Evolutionary conservation across 352 stramenopile genomes (phyloP), one percentile per base, ranked within the genome.

Genomic region (Phytophthora ohioensis): DNA sequence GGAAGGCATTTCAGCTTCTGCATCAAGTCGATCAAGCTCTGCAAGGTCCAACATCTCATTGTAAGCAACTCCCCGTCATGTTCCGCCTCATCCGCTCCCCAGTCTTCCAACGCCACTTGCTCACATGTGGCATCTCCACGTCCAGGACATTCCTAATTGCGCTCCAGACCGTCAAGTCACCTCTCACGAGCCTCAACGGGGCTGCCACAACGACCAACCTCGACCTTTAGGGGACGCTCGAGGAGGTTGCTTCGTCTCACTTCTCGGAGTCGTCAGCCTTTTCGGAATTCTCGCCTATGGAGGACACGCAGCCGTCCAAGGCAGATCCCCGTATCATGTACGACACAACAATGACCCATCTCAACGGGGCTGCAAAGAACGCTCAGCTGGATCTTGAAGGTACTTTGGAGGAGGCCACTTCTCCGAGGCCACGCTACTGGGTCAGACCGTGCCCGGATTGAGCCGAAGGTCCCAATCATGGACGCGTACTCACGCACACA

Each of bases 191-290:
- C 34, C 61, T 75, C 15, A 79, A 75, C 46, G 49, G 57, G 27
- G 74, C 75, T 30, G 69, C 69, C 12, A 38, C 54, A 7, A 61
- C 45, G 36, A 59, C 75, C 17, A 48, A 78, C 35, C 57, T 85
- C 4, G 35, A 71, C 3, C 56, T 85, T 4, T 65, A 84, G 49
- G 56, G 73, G 4, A 73, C 78, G 13, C 61, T 91, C 12, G 77
- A 91, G 43, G 82, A 83, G 34, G 67, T 79, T 5, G 81, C 82
- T 1, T 71, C 80, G 15, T 64, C 65, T 5, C 60, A 75, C 42
- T 93, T 91, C 64, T 89, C 83, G 0, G 85, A 91, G 62, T 57
- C 81, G 1, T 93, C 85, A 5, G 69, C 78, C 10, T 91, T 91
- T 52, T 83, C 85, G 1, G 83, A 91, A 64, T 87, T 80, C 39